A percentile compares a stretch with the other conserved stretches of the same genome.
These are phyloP conservation scores for Tothia fuscella DNA, from an alignment of 2,329 filamentous ascomycete species.

Conservation along the genomic window DNA sequence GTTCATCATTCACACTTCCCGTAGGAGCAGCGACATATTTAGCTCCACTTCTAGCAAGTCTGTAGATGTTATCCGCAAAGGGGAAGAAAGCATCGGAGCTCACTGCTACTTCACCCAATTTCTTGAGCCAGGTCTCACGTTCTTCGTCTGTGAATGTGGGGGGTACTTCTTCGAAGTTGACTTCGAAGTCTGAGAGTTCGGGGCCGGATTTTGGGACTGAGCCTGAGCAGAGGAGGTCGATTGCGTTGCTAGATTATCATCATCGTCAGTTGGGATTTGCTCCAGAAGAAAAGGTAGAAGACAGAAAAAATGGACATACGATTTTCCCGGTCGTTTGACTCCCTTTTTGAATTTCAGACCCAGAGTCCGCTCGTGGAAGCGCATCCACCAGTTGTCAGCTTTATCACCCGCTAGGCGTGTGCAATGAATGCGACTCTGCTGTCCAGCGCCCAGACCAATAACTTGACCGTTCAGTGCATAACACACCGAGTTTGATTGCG, in stretches of 20 bases:
- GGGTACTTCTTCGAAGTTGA: slow-evolving; percentile 82
- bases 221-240: slow-evolving; percentile 86
- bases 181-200: slow-evolving; percentile 79
- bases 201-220: slow-evolving; percentile 72
- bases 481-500: slow-evolving; percentile 97
- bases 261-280: neutral
- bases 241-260: slow-evolving; percentile 55
- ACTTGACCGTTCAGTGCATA: slow-evolving; percentile 91
- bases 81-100: slow-evolving; percentile 98
- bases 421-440: slow-evolving; percentile 97
- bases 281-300: neutral
- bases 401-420: slow-evolving; percentile 95
- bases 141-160: slow-evolving; percentile 71
- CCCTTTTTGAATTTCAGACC: slow-evolving; percentile 94
- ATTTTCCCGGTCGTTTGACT: slow-evolving; percentile 92
- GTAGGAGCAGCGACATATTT: slow-evolving; percentile 94
- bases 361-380: slow-evolving; percentile 84
- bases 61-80: slow-evolving; percentile 96
- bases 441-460: slow-evolving; percentile 85
- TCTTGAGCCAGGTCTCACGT: slow-evolving; percentile 71
- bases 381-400: slow-evolving; percentile 99
- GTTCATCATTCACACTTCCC: slow-evolving; percentile 53
- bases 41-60: slow-evolving; percentile 73
- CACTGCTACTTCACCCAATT: slow-evolving; percentile 71
- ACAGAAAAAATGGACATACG: neutral